A percentile compares a stretch with the other conserved stretches of the same genome.
Evolutionary conservation across 2,329 filamentous ascomycete genomes (phyloP).

Genomic region (Sclerotinia glacialis): DNA sequence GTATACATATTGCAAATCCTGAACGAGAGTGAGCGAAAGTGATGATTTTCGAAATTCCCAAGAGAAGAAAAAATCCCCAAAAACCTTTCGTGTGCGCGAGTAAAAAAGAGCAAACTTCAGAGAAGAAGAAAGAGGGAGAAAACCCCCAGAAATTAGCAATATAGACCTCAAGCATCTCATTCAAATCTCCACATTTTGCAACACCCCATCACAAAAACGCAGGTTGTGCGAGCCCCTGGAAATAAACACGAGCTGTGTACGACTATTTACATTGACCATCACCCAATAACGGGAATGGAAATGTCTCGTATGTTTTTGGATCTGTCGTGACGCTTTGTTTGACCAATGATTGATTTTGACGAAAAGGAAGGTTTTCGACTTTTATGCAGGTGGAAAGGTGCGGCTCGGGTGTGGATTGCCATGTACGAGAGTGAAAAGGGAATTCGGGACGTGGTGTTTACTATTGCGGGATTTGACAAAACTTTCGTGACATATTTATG

Average conservation of each 20-base stretch:
- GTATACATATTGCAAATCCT: slow-evolving; percentile 6
- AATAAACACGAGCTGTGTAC: background rate
- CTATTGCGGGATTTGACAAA: background rate
- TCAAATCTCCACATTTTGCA: slow-evolving; percentile 1
- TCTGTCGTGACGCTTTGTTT: background rate
- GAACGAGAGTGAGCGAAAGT: too few relatives aligned
- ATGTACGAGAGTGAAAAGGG: background rate
- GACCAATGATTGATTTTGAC: background rate
- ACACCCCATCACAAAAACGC: background rate
- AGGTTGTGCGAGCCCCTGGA: background rate
- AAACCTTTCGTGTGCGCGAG: background rate
- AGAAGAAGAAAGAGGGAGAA: background rate
- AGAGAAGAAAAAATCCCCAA: too few relatives aligned
- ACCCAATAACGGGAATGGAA: background rate
- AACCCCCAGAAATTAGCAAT: background rate
- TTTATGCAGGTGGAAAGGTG: slow-evolving; percentile 1
- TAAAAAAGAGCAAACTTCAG: background rate
- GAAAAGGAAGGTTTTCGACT: background rate
- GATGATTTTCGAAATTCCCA: too few relatives aligned
- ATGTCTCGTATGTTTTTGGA: background rate
- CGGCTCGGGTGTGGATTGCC: background rate
- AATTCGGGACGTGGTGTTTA: background rate
- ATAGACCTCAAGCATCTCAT: background rate
- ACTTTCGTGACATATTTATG: slow-evolving; percentile 4
- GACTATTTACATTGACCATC: background rate